Evolutionary conservation across 352 stramenopile genomes (phyloP), one percentile per base, ranked within the genome.

Genomic region (Plasmopara muralis): DNA sequence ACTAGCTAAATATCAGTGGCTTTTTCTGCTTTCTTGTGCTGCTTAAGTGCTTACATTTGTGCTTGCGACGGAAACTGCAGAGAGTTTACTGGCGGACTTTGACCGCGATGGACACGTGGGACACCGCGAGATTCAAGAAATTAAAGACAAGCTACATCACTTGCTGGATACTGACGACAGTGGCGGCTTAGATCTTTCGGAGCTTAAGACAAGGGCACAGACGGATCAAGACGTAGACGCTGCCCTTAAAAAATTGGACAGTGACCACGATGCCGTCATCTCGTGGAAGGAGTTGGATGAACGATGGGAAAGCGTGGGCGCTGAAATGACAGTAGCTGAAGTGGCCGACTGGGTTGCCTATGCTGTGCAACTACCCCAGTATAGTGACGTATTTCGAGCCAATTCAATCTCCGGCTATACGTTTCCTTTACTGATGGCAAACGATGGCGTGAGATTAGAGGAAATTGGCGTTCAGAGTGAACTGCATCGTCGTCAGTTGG

Each of bases 391-490:
- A 14, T 89, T 93, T 53, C 78, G 75, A 34, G 53, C 72, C 16
- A 70, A 93, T 56, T 93, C 78, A 9, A 88, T 93, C 44, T 91
- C 80, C 1, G 83, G 83, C 2, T 93, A 93, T 53, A 93, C 80
- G 25, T 93, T 93, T 53, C 83, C 83, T 25, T 55, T 93, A 50
- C 62, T 93, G 16, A 93, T 93, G 83, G 79, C 85, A 18, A 81
- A 89, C 18, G 81, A 93, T 31, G 83, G 80, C 52, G 64, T 56
- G 5, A 81, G 77, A 4, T 50, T 93, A 5, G 54, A 76, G 41
- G 80, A 93, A 35, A 82, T 93, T 47, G 83, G 83, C 16, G 67
- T 93, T 13, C 66, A 73, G 1, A 83, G 71, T 12, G 62, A 83
- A 5, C 56, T 93, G 44, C 83, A 93, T 57, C 80, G 83, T 2